Evolutionary conservation across 2,329 filamentous ascomycete species (phyloP).

Genomic region (Ophiostoma sp.): DNA sequence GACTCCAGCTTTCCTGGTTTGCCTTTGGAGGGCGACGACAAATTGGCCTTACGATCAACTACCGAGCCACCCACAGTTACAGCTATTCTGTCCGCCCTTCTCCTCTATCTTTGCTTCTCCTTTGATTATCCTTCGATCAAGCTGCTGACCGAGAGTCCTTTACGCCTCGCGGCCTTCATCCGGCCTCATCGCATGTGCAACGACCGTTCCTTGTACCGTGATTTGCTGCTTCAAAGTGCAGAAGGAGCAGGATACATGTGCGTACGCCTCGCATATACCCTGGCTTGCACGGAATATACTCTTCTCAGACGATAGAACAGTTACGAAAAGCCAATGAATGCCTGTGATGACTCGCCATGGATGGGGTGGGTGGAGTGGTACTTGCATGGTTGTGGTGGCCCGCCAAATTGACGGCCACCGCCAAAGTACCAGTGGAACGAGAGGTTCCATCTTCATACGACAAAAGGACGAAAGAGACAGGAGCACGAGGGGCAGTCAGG

Average conservation of each 20-base stretch:
- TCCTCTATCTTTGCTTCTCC: background rate
- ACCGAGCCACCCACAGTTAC: too few species aligned
- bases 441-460: background rate
- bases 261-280: background rate
- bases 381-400: conserved; percentile 1
- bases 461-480: background rate
- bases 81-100: background rate
- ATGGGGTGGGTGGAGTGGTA: background rate
- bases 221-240: background rate
- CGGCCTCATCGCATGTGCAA: background rate
- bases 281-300: background rate
- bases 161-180: background rate
- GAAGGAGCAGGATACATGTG: background rate
- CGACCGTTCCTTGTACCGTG: background rate
- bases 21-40: too few species aligned
- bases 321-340: too few species aligned
- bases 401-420: conserved; percentile 13
- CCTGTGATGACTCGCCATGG: background rate
- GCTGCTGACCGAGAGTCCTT: background rate
- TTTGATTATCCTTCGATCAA: background rate
- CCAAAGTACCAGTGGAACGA: background rate
- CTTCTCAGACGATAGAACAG: too few species aligned
- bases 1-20: background rate
- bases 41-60: too few species aligned
- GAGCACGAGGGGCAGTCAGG: too few species aligned